Evolutionary conservation across 768 basidiomycete species (phyloP).

Genomic region (Naganishia friedmannii): DNA sequence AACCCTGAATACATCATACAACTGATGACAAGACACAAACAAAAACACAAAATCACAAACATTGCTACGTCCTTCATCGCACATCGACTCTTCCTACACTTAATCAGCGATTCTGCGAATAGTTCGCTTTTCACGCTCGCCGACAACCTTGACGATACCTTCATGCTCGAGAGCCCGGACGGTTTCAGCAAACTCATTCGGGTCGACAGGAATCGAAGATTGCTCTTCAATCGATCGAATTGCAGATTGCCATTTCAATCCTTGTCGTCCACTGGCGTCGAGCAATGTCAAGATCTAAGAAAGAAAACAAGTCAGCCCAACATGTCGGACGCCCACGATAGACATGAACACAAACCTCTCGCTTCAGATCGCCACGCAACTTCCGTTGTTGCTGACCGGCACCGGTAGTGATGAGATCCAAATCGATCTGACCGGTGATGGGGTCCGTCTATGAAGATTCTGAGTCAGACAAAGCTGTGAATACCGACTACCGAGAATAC

Average conservation of each 20-base stretch:
- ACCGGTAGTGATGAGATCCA: conserved; percentile 91
- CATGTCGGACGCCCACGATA: too few relatives aligned
- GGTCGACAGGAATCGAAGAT: conserved; percentile 75
- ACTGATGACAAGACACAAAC: background rate
- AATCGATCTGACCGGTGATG: conserved; percentile 87
- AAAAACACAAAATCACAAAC: background rate
- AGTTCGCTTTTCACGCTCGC: conserved; percentile 78
- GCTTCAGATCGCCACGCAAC: conserved; percentile 82
- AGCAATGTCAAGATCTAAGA: conserved; percentile 40
- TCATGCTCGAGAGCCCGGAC: conserved; percentile 65
- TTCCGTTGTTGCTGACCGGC: conserved; percentile 81
- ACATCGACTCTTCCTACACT: background rate
- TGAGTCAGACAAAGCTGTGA: conserved; percentile 3
- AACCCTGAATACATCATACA: background rate
- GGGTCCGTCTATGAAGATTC: conserved; percentile 67
- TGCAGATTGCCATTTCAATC: conserved; percentile 23
- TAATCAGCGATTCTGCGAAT: conserved; percentile 56
- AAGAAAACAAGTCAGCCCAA: background rate
- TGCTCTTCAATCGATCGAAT: conserved; percentile 64
- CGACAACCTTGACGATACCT: conserved; percentile 77
- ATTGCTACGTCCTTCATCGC: too few relatives aligned
- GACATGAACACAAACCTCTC: conserved; percentile 58
- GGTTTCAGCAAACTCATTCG: conserved; percentile 66
- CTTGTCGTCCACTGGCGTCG: conserved; percentile 40
- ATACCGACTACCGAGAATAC: conserved; percentile 26